Evolutionary conservation across 2,329 filamentous ascomycete genomes (phyloP).

Genomic region (Xylaria sp.): DNA sequence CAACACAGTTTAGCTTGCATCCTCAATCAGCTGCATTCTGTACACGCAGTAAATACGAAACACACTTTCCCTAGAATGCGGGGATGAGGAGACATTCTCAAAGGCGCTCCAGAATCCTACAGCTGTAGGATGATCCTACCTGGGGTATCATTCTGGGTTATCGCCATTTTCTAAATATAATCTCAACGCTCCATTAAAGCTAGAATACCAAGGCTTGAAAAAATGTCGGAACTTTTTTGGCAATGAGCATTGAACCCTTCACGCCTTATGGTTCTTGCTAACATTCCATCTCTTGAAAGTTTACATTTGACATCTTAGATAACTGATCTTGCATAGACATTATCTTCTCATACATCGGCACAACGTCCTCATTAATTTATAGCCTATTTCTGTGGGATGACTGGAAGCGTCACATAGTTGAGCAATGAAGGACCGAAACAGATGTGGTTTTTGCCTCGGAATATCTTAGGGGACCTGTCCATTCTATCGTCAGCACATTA

Average conservation of each 20-base stretch:
- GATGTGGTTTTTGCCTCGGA: conserved; percentile 58
- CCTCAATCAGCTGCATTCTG: neutral
- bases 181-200: too few relatives aligned
- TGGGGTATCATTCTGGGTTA: too few relatives aligned
- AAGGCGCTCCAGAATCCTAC: too few relatives aligned
- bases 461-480: conserved; percentile 51
- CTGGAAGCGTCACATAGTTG: conserved; percentile 59
- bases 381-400: conserved; percentile 51
- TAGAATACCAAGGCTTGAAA: too few relatives aligned
- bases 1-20: conserved; percentile 14
- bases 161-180: too few relatives aligned
- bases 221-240: too few relatives aligned
- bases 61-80: too few relatives aligned
- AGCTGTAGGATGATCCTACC: too few relatives aligned
- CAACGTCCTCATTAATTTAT: neutral
- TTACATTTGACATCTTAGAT: neutral
- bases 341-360: neutral
- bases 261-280: too few relatives aligned
- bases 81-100: too few relatives aligned
- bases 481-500: neutral
- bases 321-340: neutral
- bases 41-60: neutral
- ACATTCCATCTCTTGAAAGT: too few relatives aligned
- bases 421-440: conserved; percentile 56
- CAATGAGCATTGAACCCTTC: too few relatives aligned